Evolutionary conservation across 2,329 filamentous ascomycete genomes (phyloP).

Genomic region (Plectosphaerella sp.): DNA sequence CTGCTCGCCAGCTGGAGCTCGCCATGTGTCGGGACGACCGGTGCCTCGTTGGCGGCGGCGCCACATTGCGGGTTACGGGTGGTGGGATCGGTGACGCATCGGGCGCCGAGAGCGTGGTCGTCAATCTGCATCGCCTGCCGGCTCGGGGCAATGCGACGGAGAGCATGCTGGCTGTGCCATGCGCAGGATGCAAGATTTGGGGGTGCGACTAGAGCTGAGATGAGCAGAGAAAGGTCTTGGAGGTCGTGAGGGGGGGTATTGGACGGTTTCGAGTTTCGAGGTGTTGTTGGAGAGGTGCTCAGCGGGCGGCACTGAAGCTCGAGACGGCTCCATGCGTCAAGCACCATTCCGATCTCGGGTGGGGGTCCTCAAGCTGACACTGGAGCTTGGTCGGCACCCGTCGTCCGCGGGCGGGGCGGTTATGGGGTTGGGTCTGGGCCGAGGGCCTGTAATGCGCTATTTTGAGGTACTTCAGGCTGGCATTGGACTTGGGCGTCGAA

Average conservation of each 20-base stretch:
- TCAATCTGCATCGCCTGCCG: constrained; percentile 34
- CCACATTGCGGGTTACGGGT: constrained; percentile 1
- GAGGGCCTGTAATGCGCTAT: too few relatives aligned
- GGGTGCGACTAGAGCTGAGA: neutral
- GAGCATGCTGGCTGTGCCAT: constrained; percentile 38
- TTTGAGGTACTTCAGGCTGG: too few relatives aligned
- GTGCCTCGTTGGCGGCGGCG: constrained; percentile 13
- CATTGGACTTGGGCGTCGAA: too few relatives aligned
- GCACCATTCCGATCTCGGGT: too few relatives aligned
- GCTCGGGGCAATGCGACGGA: constrained; percentile 40
- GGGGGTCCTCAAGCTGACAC: too few relatives aligned
- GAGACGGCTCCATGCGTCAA: too few relatives aligned
- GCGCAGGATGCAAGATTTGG: constrained; percentile 8
- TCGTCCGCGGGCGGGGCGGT: too few relatives aligned
- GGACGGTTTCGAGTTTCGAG: neutral
- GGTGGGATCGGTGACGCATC: neutral
- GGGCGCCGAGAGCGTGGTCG: constrained; percentile 5
- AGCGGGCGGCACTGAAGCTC: too few relatives aligned
- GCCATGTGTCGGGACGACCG: constrained; percentile 18
- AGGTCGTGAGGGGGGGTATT: neutral
- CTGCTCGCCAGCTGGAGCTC: constrained; percentile 53
- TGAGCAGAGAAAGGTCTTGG: neutral
- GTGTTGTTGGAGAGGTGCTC: neutral
- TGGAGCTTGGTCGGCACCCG: too few relatives aligned
- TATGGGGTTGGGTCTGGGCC: too few relatives aligned